A percentile compares a stretch with the other conserved stretches of the same genome.
phyloP scores from a whole-genome alignment of 495 filamentous ascomycete species.

The Alectoria sarmentosa region DNA sequence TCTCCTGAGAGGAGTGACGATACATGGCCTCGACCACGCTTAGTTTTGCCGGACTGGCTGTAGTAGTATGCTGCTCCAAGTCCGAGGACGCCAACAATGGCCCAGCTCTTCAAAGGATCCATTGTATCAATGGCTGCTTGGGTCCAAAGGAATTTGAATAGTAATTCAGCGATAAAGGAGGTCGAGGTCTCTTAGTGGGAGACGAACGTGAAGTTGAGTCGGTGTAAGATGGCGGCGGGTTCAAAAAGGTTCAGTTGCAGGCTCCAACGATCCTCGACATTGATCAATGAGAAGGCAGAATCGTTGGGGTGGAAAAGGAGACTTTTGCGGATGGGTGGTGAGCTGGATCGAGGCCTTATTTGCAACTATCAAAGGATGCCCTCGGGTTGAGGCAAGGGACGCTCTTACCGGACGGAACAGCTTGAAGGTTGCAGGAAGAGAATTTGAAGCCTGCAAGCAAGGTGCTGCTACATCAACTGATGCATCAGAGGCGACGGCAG shows the following conservation, averaged over 20 bases:
- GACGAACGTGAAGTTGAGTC: not conserved
- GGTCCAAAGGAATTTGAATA: too few species aligned
- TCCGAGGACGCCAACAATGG: conserved; percentile 18
- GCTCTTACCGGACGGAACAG: not conserved
- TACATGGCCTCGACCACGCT: conserved; percentile 13
- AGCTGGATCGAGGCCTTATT: conserved; percentile 1
- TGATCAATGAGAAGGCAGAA: not conserved
- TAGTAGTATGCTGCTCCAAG: conserved; percentile 24
- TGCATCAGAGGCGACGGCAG: not conserved
- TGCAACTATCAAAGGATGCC: not conserved
- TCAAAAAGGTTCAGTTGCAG: not conserved
- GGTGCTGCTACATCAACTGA: not conserved
- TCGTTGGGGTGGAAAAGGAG: not conserved
- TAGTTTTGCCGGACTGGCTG: conserved; percentile 17
- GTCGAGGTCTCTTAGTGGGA: not conserved
- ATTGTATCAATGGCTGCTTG: conserved; percentile 8
- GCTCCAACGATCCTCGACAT: not conserved
- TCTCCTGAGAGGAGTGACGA: conserved; percentile 7
- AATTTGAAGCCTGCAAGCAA: not conserved
- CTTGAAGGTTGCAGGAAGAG: not conserved
- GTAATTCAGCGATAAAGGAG: not conserved
- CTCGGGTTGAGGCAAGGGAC: conserved; percentile 11
- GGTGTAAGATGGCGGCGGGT: not conserved
- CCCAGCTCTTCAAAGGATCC: conserved; percentile 28
- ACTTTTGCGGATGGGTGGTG: conserved; percentile 2